Conservation (phyloP, 2,329 filamentous ascomycete genomes). For the Ophiostoma ips region DNA sequence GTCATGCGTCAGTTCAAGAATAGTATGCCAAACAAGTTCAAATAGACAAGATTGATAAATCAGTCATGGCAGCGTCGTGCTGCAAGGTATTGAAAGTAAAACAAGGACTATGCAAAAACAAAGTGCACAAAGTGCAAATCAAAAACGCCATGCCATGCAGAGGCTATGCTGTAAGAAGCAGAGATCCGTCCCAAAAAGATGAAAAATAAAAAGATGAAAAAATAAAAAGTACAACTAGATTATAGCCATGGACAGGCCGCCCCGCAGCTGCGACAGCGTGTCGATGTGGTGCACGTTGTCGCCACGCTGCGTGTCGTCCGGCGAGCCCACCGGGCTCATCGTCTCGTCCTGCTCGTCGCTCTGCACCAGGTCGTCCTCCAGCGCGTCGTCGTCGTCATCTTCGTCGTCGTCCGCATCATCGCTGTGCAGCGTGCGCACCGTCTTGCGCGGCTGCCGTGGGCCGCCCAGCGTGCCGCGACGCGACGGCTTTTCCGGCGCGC, state of each 20-base stretch:
- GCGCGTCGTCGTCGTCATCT: slow-evolving; percentile 15
- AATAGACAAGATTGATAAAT: not conserved
- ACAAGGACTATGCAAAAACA: not conserved
- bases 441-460: slow-evolving; percentile 1
- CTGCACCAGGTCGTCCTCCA: not conserved
- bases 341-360: slow-evolving; percentile 3
- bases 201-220: not conserved
- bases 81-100: not conserved
- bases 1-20: not conserved
- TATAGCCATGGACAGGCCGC: slow-evolving; percentile 24
- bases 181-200: not conserved
- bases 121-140: not conserved
- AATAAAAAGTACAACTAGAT: not conserved
- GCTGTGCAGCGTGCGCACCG: slow-evolving; percentile 18
- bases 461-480: slow-evolving; percentile 1
- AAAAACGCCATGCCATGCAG: not conserved
- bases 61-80: not conserved
- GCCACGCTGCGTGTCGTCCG: not conserved
- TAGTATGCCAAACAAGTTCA: not conserved
- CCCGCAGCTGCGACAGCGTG: slow-evolving; percentile 40
- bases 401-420: slow-evolving; percentile 26
- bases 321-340: not conserved
- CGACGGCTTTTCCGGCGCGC: slow-evolving; percentile 12
- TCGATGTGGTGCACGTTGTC: slow-evolving; percentile 23
- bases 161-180: not conserved